A percentile compares a stretch with the other conserved stretches of the same genome.
phyloP scores from a whole-genome alignment of 2,329 filamentous ascomycete species.

The Chaetoscypha palmicola region DNA sequence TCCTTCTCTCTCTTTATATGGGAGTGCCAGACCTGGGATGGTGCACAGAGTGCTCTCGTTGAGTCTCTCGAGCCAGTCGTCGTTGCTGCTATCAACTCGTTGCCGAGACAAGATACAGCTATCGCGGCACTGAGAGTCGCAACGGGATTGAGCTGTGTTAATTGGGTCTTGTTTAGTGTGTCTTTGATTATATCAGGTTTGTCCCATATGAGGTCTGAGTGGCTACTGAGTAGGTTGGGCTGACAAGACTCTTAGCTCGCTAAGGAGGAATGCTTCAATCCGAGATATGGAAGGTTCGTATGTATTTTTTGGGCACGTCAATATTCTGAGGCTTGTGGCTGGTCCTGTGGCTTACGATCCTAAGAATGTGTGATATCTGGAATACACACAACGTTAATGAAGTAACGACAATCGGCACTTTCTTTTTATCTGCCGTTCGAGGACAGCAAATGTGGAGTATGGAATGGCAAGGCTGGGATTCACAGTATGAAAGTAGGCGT shows the following conservation, averaged over 20 bases:
- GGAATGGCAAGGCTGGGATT: too few species aligned
- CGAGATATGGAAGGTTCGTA: too few species aligned
- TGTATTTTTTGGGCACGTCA: too few species aligned
- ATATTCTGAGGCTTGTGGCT: too few species aligned
- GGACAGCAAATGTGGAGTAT: too few species aligned
- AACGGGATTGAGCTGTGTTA: neutral
- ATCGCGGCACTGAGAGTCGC: constrained; percentile 8
- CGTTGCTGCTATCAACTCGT: constrained; percentile 3
- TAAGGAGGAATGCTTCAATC: too few species aligned
- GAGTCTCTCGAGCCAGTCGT: neutral
- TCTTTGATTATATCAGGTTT: neutral
- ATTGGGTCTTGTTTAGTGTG: constrained; percentile 1
- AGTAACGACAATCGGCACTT: too few species aligned
- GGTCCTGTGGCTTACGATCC: too few species aligned
- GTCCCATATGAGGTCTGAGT: neutral
- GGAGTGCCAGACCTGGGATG: constrained; percentile 14
- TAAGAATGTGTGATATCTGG: too few species aligned
- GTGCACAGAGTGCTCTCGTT: constrained; percentile 4
- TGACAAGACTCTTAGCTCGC: neutral
- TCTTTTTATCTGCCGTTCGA: too few species aligned
- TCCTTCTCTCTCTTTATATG: constrained; percentile 9
- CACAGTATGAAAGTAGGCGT: too few species aligned
- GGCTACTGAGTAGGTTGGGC: neutral
- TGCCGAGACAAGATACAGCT: constrained; percentile 8
- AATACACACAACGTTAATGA: too few species aligned